These are phyloP conservation scores for Picochlorum sp. DNA, from an alignment of 139 green algal species.

Conservation along the genomic window DNA sequence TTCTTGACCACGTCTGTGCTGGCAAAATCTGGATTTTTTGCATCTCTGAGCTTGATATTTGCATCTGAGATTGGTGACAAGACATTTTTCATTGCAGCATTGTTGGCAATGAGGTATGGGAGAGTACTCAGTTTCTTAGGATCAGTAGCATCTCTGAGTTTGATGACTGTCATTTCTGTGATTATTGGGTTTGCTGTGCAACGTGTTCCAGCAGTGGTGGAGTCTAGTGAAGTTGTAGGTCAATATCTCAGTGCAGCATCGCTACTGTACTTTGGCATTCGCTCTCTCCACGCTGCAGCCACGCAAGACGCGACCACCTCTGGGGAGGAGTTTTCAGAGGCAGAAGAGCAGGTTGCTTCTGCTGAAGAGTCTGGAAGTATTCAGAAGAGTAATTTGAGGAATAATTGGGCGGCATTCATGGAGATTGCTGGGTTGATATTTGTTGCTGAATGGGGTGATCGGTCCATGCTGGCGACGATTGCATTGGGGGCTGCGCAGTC, in stretches of 20 bases:
- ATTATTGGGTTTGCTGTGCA: slow-evolving; percentile 79
- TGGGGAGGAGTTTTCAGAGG: slow-evolving; percentile 66
- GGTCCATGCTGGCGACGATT: slow-evolving; percentile 95
- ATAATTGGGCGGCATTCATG: slow-evolving; percentile 10
- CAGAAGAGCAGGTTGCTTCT: slow-evolving; percentile 49
- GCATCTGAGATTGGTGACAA: slow-evolving; percentile 95
- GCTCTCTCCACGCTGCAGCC: slow-evolving; percentile 48
- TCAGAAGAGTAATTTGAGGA: neutral
- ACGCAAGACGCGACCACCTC: no score
- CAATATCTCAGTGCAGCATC: slow-evolving; percentile 77
- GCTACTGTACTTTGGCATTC: slow-evolving; percentile 85
- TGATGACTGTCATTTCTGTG: slow-evolving; percentile 92
- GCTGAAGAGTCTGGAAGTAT: slow-evolving; percentile 34
- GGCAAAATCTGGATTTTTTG: slow-evolving; percentile 76
- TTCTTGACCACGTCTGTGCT: slow-evolving; percentile 33
- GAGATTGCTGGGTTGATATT: slow-evolving; percentile 83
- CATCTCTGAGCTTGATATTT: slow-evolving; percentile 95
- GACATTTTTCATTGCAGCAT: slow-evolving; percentile 97
- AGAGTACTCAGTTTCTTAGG: slow-evolving; percentile 54
- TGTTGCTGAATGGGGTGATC: slow-evolving; percentile 88
- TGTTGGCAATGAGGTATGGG: slow-evolving; percentile 85
- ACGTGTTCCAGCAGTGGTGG: slow-evolving; percentile 63
- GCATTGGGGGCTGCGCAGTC: slow-evolving; percentile 82
- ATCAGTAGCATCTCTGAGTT: slow-evolving; percentile 44
- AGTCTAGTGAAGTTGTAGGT: slow-evolving; percentile 63